Evolutionary conservation across 441 rosid species (phyloP), one percentile per base, ranked within the genome.

Genomic region (Eutrema salsugineum): DNA sequence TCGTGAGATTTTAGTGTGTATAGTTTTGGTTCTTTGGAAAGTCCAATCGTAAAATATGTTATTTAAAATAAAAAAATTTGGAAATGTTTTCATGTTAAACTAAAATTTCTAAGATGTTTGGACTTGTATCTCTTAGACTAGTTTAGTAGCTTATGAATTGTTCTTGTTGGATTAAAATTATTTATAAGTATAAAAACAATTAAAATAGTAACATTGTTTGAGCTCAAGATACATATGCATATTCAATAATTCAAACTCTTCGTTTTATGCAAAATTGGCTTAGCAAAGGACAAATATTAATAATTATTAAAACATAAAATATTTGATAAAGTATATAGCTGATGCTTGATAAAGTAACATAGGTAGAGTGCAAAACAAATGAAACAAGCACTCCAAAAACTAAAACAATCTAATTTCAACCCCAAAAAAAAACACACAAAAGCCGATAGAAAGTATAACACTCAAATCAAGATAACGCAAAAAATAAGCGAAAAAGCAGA

Each of bases 311-410:
- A 40, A 5, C 5, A 14, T 4, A 40, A 1, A 33, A 2, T 33
- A 33, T 33, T 33, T 33, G 4, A 15, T 1, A 24, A 24, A 24
- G 3, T 24, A 24, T n/a, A 24, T 24, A 24, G 60, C 32, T 54
- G 11, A n/a, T n/a, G n/a, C n/a, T n/a, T n/a, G n/a, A 55, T 20
- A 19, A 44, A 57, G 32, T 19, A 32, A 58, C 63, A 19, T 54
- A 32, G 61, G n/a, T n/a, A 22, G 27, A 2, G n/a, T 9, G 40
- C 15, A 16, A 42, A 61, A 42, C 11, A 20, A 60, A 60, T 22
- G 51, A 66, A 27, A 53, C 51, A 66, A 27, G 40, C 51, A 53
- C 36, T 66, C 63, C n/a, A 40, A 67, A 65, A 40, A 4, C 11
- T 12, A 40, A 28, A 33, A 40, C 48, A 54, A 19, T 17, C 22